phyloP scores from a whole-genome alignment of 2,329 filamentous ascomycete genomes.

The Thielaviopsis musarum region DNA sequence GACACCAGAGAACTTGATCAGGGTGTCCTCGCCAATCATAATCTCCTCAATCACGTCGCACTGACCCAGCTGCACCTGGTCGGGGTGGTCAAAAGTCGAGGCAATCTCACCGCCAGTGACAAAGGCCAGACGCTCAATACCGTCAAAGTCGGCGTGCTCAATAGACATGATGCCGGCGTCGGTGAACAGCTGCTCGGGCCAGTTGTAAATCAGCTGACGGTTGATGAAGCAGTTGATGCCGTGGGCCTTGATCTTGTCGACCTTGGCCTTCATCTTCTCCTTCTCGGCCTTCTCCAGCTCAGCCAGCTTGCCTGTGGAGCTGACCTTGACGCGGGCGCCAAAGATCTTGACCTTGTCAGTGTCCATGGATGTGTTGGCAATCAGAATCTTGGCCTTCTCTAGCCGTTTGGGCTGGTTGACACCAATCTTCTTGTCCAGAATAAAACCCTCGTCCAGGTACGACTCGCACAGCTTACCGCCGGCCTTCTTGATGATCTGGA shows the following conservation, averaged over 20 bases:
- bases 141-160: constrained; percentile 97
- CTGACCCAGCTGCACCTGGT: constrained; percentile 87
- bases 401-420: constrained; percentile 96
- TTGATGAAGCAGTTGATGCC: constrained; percentile 99
- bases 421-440: constrained; percentile 96
- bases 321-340: constrained; percentile 89
- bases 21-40: constrained; percentile 92
- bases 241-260: constrained; percentile 95
- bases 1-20: constrained; percentile 95
- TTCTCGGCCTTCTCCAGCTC: constrained; percentile 95
- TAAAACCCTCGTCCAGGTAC: constrained; percentile 95
- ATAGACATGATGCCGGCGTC: constrained; percentile 97
- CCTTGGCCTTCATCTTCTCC: constrained; percentile 99
- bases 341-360: constrained; percentile 99
- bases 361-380: constrained; percentile 98
- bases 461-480: constrained; percentile 95
- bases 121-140: constrained; percentile 83
- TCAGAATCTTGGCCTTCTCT: constrained; percentile 94
- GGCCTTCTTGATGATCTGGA: constrained; percentile 98
- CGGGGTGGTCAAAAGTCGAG: constrained; percentile 94
- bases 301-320: constrained; percentile 90
- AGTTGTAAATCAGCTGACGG: constrained; percentile 98
- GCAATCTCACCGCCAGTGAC: constrained; percentile 96
- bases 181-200: constrained; percentile 96
- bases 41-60: constrained; percentile 96